Base-by-base conservation (phyloP, 2,329 filamentous ascomycete species). In the Verticillium isaacii region DNA sequence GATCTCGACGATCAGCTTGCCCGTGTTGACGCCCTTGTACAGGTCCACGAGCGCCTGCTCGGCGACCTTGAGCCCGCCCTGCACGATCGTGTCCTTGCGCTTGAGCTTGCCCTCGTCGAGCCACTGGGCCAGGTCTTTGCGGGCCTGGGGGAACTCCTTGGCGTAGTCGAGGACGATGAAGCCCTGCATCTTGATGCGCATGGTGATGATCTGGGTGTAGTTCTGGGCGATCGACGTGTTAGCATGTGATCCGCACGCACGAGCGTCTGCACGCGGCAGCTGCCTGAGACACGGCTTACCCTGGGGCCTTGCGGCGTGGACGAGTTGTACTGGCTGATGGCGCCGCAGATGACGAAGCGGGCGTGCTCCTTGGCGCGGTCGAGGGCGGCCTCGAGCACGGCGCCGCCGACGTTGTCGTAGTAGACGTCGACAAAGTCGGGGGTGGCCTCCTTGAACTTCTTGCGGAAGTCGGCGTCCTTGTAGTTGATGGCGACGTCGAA, bases 331-430 rank as follows among this genome's bases (percentile, higher is more conserved):
- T 88, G 82, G 70, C 82, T 87, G 75, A 92, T 91, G 66, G 74
- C 80, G 57, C 89, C 89, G 74, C 89, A 92, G 74, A 89, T 89
- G 66, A 89, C 85, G 72, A 92, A 89, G 37, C 89, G 81, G 15
- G 89, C 77, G 70, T 83, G 78, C 59, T 76, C 75, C 61, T 86
- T 88, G 62, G 89, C 88, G n/a, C 87, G 81, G 3, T 74, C 76
- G 45, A 92, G 78, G 55, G 86, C 88, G 64, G 85, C 73, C 69
- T 92, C 87, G 34, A 92, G 79, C 60, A 91, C 88, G 64, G 90
- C 86, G 6, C 89, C 89, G 12, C 88, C 89, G 23, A 90, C 87
- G 75, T 91, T 91, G 74, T 92, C 89, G 72, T 86, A 92, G 74
- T 86, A 92, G 15, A 92, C 86, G 73, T 90, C 86, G 61, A 88